These are phyloP conservation scores for Tetrapisispora phaffii DNA, from an alignment of 805 yeast species.

Conservation along the genomic window DNA sequence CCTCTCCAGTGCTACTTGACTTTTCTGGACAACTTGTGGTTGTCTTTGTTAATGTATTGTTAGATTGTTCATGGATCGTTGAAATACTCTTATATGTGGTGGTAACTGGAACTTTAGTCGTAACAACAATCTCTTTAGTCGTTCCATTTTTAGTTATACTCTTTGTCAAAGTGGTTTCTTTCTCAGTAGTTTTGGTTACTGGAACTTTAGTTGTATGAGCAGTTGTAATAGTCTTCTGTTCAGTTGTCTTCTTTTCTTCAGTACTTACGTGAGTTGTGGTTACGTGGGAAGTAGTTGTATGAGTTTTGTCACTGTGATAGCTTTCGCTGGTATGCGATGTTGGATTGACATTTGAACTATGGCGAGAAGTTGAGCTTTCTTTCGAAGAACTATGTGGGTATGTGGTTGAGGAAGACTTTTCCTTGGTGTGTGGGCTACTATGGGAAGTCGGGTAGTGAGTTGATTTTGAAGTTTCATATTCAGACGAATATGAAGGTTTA, in stretches of 20 bases:
- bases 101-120: slow-evolving; percentile 1
- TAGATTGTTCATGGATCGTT: not conserved
- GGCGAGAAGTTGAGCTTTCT: not conserved
- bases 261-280: not conserved
- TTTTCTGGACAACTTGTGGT: not conserved
- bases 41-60: not conserved
- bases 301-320: not conserved
- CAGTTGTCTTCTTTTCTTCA: not conserved
- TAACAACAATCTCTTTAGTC: not conserved
- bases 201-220: slow-evolving; percentile 1
- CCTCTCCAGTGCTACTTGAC: not conserved
- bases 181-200: not conserved
- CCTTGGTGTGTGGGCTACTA: not conserved
- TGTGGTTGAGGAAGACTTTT: not conserved
- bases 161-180: slow-evolving; percentile 1
- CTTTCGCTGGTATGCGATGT: not conserved
- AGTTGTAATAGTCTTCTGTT: not conserved
- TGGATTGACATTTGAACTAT: not conserved
- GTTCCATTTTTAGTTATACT: not conserved
- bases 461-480: not conserved
- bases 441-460: not conserved
- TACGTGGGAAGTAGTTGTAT: not conserved
- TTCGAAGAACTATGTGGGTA: not conserved
- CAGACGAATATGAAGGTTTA: too few species aligned
- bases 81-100: not conserved